Conservation (phyloP, 345 rosid genomes). For the thale cress (Arabidopsis thaliana) region TAIR10.1 NC_003076.8:5417501-5418000, state of each 20-base stretch:
- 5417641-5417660: conserved; percentile 6
- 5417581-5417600: conserved; percentile 26
- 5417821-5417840: neutral
- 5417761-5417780: neutral
- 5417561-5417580: conserved; percentile 11
- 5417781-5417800: neutral
- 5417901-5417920: neutral
- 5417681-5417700: neutral
- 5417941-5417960: conserved; percentile 18
- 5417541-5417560: conserved; percentile 2
- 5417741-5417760: neutral
- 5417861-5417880: conserved; percentile 20
- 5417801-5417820: conserved; percentile 1
- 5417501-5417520: neutral
- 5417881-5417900: conserved; percentile 29
- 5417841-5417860: neutral
- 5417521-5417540: neutral
- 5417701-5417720: neutral
- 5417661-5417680: neutral
- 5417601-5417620: conserved; percentile 31
- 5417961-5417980: conserved; percentile 35
- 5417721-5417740: neutral
- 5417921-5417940: conserved; percentile 31
- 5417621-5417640: conserved; percentile 32
- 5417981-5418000: neutral